Evolutionary conservation across 2,329 filamentous ascomycete species (phyloP).

Genomic region (Esteya vermicola): DNA sequence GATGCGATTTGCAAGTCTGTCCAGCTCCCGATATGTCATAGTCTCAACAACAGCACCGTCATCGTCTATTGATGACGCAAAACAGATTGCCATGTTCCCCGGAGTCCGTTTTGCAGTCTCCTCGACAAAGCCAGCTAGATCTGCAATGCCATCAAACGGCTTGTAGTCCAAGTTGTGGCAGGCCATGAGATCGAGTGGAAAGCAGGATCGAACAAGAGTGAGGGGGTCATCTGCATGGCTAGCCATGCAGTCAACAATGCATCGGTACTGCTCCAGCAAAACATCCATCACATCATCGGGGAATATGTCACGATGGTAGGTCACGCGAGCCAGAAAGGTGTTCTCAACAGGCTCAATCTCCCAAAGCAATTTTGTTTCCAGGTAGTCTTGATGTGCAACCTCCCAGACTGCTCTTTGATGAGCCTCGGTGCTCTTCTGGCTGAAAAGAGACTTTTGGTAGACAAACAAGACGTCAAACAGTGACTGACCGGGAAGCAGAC

Average conservation of each 20-base stretch:
- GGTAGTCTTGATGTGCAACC: slow-evolving; percentile 48
- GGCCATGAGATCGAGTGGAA: slow-evolving; percentile 27
- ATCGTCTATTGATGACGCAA: slow-evolving; percentile 35
- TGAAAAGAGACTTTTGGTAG: slow-evolving; percentile 62
- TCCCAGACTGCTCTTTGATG: slow-evolving; percentile 38
- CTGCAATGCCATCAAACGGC: slow-evolving; percentile 20
- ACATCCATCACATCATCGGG: slow-evolving; percentile 37
- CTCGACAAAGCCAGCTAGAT: slow-evolving; percentile 42
- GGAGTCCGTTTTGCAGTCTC: slow-evolving; percentile 31
- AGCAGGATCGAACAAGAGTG: slow-evolving; percentile 11
- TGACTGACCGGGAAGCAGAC: slow-evolving; percentile 34
- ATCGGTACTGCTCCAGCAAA: slow-evolving; percentile 47
- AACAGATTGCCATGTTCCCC: slow-evolving; percentile 46
- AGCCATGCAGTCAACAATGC: slow-evolving; percentile 21
- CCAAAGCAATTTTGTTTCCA: slow-evolving; percentile 64
- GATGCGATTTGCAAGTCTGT: slow-evolving; percentile 47
- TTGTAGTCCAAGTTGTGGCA: slow-evolving; percentile 28
- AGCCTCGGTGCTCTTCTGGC: slow-evolving; percentile 8
- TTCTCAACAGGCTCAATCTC: slow-evolving; percentile 53
- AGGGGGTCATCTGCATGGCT: slow-evolving; percentile 15
- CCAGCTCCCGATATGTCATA: slow-evolving; percentile 52
- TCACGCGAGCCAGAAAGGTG: slow-evolving; percentile 27
- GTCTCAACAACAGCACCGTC: slow-evolving; percentile 20
- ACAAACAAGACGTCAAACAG: slow-evolving; percentile 71
- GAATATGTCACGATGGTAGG: slow-evolving; percentile 33